Conservation (phyloP, 306 rosid species). For the Fragaria ananassa region DNA sequence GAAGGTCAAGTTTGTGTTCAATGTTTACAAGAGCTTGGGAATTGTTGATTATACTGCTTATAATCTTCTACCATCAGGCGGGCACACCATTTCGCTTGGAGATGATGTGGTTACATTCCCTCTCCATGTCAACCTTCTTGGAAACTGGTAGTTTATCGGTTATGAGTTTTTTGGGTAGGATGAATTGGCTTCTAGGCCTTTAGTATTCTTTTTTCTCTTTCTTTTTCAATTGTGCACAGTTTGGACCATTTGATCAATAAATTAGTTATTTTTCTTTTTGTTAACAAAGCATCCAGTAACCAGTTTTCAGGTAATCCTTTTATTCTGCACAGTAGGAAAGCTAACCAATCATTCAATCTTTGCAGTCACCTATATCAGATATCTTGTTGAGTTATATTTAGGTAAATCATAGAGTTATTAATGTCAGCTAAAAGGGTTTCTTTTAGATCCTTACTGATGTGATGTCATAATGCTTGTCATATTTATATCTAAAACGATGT, state of each 20-base stretch:
- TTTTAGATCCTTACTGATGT: neutral
- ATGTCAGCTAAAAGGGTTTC: neutral
- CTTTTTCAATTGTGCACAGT: neutral
- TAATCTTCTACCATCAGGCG: constrained; percentile 25
- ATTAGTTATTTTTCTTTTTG: neutral
- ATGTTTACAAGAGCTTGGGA: constrained; percentile 28
- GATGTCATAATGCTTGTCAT: neutral
- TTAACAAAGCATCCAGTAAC: neutral
- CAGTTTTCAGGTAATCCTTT: neutral
- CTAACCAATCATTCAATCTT: neutral
- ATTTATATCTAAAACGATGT: too few relatives aligned
- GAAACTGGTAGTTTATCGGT: neutral
- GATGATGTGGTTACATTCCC: constrained; percentile 8
- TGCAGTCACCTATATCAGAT: neutral
- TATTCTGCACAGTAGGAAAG: neutral
- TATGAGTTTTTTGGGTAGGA: neutral
- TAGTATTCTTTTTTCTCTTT: neutral
- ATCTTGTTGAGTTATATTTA: neutral
- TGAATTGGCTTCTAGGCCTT: neutral
- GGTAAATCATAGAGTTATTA: neutral
- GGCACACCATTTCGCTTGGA: constrained; percentile 23
- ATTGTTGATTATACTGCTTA: constrained; percentile 23
- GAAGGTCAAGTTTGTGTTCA: constrained; percentile 17
- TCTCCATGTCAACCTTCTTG: neutral
- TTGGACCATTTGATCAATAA: neutral